Percentiles rank a stretch among this genome's conserved stretches.
These are phyloP conservation scores for Leptographium radiaticola DNA, from an alignment of 2,329 filamentous ascomycete species.

Conservation along the genomic window DNA sequence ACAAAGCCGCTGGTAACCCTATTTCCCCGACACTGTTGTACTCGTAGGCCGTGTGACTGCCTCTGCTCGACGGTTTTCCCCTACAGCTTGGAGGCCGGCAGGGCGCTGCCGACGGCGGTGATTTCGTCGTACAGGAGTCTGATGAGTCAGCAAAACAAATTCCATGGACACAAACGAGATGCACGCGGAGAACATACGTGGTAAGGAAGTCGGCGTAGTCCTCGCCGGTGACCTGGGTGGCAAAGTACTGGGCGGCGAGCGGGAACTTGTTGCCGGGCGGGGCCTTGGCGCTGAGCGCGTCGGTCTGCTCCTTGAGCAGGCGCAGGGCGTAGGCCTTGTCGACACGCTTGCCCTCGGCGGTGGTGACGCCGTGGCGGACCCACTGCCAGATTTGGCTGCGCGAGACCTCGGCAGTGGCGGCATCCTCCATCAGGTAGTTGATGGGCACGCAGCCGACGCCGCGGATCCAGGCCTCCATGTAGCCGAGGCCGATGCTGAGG, in stretches of 20 bases:
- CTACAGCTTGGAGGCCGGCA: slow-evolving; percentile 51
- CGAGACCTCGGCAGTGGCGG: slow-evolving; percentile 91
- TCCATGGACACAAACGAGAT: not conserved
- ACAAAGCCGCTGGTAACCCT: not conserved
- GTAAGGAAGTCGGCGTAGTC: slow-evolving; percentile 97
- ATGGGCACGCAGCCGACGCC: slow-evolving; percentile 88
- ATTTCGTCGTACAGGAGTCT: slow-evolving; percentile 83
- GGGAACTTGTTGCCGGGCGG: slow-evolving; percentile 84
- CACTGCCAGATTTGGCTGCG: slow-evolving; percentile 96
- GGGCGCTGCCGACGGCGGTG: slow-evolving; percentile 53
- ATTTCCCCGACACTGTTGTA: not conserved
- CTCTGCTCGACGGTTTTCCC: not conserved
- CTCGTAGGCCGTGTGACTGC: too few species aligned
- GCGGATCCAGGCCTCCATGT: slow-evolving; percentile 98
- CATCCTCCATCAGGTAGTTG: slow-evolving; percentile 55
- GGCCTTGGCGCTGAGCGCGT: slow-evolving; percentile 59
- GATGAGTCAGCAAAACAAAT: slow-evolving; percentile 9
- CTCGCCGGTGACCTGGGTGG: slow-evolving; percentile 85
- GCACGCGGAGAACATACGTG: slow-evolving; percentile 36
- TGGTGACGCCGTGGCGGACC: slow-evolving; percentile 61
- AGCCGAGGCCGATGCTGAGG: slow-evolving; percentile 87
- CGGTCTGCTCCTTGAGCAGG: slow-evolving; percentile 75
- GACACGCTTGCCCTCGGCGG: slow-evolving; percentile 78
- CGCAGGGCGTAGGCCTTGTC: slow-evolving; percentile 85
- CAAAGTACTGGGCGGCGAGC: slow-evolving; percentile 85